Evolutionary conservation across 257 asterid species (phyloP), one percentile per base, ranked within the genome.

Genomic region (Fraxinus excelsior): DNA sequence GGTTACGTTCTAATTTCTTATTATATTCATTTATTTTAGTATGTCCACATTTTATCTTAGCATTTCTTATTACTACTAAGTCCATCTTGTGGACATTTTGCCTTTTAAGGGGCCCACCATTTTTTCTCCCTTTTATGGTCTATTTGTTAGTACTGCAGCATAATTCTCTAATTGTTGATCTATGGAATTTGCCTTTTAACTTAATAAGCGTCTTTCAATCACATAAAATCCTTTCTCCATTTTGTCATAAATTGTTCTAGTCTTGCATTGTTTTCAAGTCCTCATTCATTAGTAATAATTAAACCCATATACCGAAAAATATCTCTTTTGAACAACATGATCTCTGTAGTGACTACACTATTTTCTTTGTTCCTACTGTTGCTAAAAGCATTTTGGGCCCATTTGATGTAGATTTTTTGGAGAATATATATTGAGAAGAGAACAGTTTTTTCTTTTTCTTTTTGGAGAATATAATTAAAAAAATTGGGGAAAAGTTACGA

Each of bases 361-460:
- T 10, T 10, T 5, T 10, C 67, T 23, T 3, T 21, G 67, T 58
- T 58, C 29, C 67, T 58, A 58, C 29, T 7, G 2, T 58, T 58
- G 8, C 12, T 21, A 58, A 58, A 9, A 2, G 5, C 62, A 19
- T 58, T 60, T 5, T 0, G 1, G n/a, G 5, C 56, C 18, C 14
- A 12, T 12, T 14, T 44, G 5, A 12, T 13, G 58, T 5, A 3
- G n/a, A 6, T 35, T 35, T 16, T 49, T 49, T 14, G 58, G 5
- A 12, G n/a, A 49, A 49, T 12, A 3, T 11, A 2, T 8, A 4
- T 12, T 4, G n/a, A 0, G 58, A 49, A 49, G 16, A 0, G 38
- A 5, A 0, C 14, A n/a, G n/a, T n/a, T n/a, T n/a, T n/a, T n/a
- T n/a, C n/a, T n/a, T 14, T 16, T 1, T 14, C 14, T 46, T 0